Base-by-base conservation (phyloP, 371 early-diverging fungal genomes). In the Apophysomyces trapeziformis region DNA sequence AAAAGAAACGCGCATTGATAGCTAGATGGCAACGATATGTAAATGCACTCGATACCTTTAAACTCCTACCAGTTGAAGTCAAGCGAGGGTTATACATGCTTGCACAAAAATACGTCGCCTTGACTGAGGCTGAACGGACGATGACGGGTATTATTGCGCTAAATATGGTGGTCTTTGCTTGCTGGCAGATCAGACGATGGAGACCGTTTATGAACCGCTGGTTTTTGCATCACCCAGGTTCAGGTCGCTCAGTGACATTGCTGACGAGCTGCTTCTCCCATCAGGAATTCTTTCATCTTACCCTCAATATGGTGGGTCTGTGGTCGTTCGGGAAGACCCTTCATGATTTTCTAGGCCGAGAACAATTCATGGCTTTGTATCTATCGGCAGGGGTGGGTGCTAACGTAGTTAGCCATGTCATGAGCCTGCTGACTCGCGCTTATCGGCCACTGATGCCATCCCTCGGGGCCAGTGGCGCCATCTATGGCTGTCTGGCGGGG, bases 291-390 rank as follows among this genome's bases (percentile, higher is more conserved):
- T 78, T 80, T 77, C 92, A 92, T 68, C 80, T 91, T 54, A 77
- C 70, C 9, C 80, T 90, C 71, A 92, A 92, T 71, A 89, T 88
- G 84, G 63, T 90, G 57, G 92, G 86, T 16, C 72, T 92, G 13
- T 82, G 83, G 61, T 87, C 87, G 7, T 90, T 92, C 73, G 85
- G 83, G 9, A 69, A 70, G 2, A 71, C 84, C 0, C 67, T 86
- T 11, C 79, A 82, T 35, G 65, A 78, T 2, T 47, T 72, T 1
- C 73, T 90, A 71, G 85, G 89, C 7, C 68, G 73, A 7, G 89
- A 92, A 59, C 90, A 93, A 60, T 94, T 94, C 72, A 38, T 90
- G 18, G 94, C 93, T 0, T 88, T 91, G 64, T 94, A 94, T 62
- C 41, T 93, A 14, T 67, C 88, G 0, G 80, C 88, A 0, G 93